A percentile compares a stretch with the other conserved stretches of the same genome.
These are phyloP conservation scores for Claviceps fusiformis DNA, from an alignment of 2,329 filamentous ascomycete species.

Conservation along the genomic window DNA sequence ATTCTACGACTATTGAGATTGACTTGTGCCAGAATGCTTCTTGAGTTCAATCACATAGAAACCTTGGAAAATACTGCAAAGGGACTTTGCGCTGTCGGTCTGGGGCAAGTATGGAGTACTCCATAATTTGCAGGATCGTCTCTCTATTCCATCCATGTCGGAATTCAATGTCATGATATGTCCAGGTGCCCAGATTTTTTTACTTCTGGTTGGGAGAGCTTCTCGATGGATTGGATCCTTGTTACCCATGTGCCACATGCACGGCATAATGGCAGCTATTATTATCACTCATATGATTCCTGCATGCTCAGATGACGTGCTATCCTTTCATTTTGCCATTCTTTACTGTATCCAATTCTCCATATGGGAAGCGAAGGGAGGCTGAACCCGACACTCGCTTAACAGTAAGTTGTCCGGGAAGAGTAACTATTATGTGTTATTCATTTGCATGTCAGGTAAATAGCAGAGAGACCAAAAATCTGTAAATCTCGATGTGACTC, in stretches of 20 bases:
- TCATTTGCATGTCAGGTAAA: neutral
- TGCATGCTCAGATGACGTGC: neutral
- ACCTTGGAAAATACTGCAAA: neutral
- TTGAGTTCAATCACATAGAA: neutral
- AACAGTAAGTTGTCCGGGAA: neutral
- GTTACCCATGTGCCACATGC: neutral
- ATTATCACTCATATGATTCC: neutral
- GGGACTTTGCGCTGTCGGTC: neutral
- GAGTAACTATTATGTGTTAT: no score
- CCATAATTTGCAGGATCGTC: neutral
- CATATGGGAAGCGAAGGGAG: neutral
- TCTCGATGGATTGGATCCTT: neutral
- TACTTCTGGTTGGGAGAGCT: neutral
- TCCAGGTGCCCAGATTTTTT: neutral
- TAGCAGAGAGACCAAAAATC: neutral
- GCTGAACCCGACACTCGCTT: neutral
- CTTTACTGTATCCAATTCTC: neutral
- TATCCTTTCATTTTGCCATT: neutral
- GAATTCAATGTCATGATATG: neutral
- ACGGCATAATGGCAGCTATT: neutral
- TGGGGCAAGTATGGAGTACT: neutral
- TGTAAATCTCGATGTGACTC: neutral
- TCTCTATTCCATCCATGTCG: neutral
- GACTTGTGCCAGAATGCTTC: neutral
- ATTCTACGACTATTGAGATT: slow-evolving; percentile 68